Evolutionary conservation across 805 yeast genomes (phyloP).

Genomic region (Ogataea angusta): DNA sequence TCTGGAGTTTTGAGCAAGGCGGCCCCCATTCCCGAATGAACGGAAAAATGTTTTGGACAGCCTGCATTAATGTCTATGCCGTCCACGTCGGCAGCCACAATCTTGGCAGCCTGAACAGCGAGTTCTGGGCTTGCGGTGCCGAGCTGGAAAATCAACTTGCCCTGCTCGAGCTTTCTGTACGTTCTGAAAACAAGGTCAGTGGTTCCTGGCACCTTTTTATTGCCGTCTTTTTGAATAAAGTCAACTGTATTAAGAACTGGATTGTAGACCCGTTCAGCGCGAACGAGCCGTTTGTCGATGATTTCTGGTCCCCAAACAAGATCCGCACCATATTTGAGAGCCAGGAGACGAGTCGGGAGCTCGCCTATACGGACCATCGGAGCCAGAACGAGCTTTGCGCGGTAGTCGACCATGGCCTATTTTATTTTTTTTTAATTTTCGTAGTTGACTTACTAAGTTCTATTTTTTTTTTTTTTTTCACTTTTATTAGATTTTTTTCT

Average conservation of each 20-base stretch:
- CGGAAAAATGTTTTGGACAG: constrained; percentile 93
- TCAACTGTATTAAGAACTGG: constrained; percentile 57
- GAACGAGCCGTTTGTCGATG: constrained; percentile 76
- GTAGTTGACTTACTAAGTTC: not conserved
- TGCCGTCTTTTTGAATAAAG: constrained; percentile 42
- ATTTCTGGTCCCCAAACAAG: constrained; percentile 97
- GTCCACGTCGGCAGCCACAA: constrained; percentile 80
- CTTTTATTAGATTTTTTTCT: not conserved
- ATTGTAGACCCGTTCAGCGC: constrained; percentile 65
- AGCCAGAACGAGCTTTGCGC: constrained; percentile 80
- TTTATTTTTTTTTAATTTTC: not conserved
- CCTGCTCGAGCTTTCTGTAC: constrained; percentile 55
- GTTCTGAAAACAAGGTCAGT: constrained; percentile 67
- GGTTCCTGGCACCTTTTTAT: constrained; percentile 42
- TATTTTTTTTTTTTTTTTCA: not conserved
- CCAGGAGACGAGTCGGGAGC: constrained; percentile 79
- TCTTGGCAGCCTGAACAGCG: constrained; percentile 84
- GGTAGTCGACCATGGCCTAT: constrained; percentile 57
- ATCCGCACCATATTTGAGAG: constrained; percentile 86
- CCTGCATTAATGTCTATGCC: constrained; percentile 96
- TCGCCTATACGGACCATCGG: constrained; percentile 98
- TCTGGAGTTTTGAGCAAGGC: constrained; percentile 85
- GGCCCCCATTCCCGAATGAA: constrained; percentile 98
- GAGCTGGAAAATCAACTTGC: constrained; percentile 77
- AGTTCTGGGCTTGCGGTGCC: constrained; percentile 82